phyloP scores from a whole-genome alignment of 768 basidiomycete genomes.

The Hysterangium stoloniferum region DNA sequence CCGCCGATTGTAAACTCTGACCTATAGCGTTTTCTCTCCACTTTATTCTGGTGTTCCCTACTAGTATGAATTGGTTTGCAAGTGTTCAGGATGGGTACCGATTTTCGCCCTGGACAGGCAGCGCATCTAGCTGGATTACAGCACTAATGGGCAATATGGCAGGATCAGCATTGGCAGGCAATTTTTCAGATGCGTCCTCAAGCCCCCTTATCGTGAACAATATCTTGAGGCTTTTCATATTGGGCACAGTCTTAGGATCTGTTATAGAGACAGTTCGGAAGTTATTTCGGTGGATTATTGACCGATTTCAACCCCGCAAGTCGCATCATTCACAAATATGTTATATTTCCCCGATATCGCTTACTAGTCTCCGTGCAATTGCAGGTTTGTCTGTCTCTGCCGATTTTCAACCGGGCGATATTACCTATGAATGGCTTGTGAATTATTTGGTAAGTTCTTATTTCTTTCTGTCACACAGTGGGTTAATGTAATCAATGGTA shows the following conservation, averaged over 20 bases:
- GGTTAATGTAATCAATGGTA: slow-evolving; percentile 13
- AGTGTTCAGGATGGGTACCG: too few species aligned
- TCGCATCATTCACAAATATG: too few species aligned
- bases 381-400: background rate
- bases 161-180: too few species aligned
- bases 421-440: slow-evolving; percentile 1
- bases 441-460: background rate
- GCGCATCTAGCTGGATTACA: too few species aligned
- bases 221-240: slow-evolving; percentile 12
- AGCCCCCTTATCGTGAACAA: slow-evolving; percentile 1
- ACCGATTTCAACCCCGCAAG: slow-evolving; percentile 10
- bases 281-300: slow-evolving; percentile 13
- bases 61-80: too few species aligned
- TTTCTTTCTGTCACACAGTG: background rate
- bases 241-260: slow-evolving; percentile 16
- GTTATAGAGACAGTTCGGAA: slow-evolving; percentile 17
- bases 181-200: too few species aligned
- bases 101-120: too few species aligned
- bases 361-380: too few species aligned
- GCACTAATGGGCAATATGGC: too few species aligned
- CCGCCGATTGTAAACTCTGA: too few species aligned
- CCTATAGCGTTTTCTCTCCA: too few species aligned
- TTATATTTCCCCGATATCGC: background rate
- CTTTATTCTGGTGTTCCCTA: too few species aligned
- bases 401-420: background rate